phyloP scores from a whole-genome alignment of 164 flowering plant genomes.

The Chimonanthus praecox region DNA sequence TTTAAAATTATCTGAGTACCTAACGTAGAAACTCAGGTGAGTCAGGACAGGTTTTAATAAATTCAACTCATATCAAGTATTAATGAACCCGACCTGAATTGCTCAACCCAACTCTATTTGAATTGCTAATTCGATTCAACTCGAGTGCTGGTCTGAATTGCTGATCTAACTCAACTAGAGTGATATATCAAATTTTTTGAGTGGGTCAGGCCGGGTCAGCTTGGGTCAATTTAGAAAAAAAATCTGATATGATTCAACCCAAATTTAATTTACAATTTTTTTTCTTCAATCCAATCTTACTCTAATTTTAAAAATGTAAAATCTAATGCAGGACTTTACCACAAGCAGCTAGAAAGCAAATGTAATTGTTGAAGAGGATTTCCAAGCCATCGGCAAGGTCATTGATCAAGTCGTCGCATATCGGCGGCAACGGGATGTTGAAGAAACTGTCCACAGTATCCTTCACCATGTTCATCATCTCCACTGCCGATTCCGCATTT shows the following conservation, averaged over 20 bases:
- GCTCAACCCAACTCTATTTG: too few species aligned
- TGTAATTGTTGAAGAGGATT: constrained; percentile 54
- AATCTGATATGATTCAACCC: too few species aligned
- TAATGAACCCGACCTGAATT: too few species aligned
- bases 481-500: constrained; percentile 74
- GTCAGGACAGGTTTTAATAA: too few species aligned
- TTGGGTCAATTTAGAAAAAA: background rate
- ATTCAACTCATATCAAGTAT: too few species aligned
- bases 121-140: too few species aligned
- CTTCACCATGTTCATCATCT: constrained; percentile 52
- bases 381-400: constrained; percentile 72
- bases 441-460: constrained; percentile 67
- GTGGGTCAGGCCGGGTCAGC: background rate
- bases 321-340: constrained; percentile 37
- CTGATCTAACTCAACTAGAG: background rate
- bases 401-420: constrained; percentile 49
- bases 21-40: too few species aligned
- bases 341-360: constrained; percentile 62
- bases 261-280: too few species aligned
- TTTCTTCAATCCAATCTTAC: too few species aligned
- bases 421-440: constrained; percentile 46
- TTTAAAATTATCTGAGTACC: too few species aligned
- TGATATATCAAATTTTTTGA: too few species aligned
- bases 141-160: background rate
- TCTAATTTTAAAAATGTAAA: too few species aligned